Evolutionary conservation across 179 eudicot species (phyloP).

Genomic region (Gypsophila paniculata): DNA sequence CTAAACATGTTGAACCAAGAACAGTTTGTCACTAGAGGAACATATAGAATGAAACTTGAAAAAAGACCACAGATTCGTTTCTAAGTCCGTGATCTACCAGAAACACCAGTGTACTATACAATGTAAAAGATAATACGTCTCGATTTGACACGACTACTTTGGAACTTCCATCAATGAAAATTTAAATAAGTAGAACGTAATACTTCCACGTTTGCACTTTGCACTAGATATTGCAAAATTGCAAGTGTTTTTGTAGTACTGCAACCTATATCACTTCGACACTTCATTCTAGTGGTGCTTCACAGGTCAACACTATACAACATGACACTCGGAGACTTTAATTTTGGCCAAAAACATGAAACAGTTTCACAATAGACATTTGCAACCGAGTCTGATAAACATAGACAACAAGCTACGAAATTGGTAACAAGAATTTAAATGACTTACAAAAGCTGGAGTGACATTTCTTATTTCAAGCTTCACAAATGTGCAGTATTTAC

Average conservation of each 20-base stretch:
- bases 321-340: background rate
- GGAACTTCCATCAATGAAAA: too few species aligned
- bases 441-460: slow-evolving; percentile 35
- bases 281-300: background rate
- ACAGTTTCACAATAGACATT: background rate
- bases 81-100: too few species aligned
- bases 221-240: too few species aligned
- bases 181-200: too few species aligned
- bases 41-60: background rate
- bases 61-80: too few species aligned
- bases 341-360: background rate
- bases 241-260: too few species aligned
- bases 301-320: background rate
- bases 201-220: too few species aligned
- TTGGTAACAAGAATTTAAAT: background rate
- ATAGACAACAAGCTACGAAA: background rate
- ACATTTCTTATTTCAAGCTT: slow-evolving; percentile 27
- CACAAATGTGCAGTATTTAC: slow-evolving; percentile 29
- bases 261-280: background rate
- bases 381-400: background rate
- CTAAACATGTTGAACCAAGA: slow-evolving; percentile 24
- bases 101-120: too few species aligned
- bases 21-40: background rate
- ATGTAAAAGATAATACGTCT: too few species aligned
- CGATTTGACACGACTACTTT: too few species aligned